These are phyloP conservation scores for Tremella mesenterica DNA, from an alignment of 768 basidiomycete species.

Conservation along the genomic window DNA sequence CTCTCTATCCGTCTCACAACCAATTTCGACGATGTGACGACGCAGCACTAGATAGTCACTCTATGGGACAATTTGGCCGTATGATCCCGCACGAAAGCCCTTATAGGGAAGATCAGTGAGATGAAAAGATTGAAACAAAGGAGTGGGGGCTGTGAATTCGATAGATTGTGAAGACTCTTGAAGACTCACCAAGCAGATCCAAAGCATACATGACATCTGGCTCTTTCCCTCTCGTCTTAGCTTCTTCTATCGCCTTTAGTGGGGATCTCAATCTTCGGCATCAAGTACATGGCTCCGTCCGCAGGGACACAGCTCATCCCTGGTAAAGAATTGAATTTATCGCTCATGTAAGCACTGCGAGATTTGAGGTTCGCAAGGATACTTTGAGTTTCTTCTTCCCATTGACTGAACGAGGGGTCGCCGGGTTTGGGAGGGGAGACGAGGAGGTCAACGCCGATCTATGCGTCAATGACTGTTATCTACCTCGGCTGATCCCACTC, in stretches of 20 bases:
- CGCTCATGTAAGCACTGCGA: conserved; percentile 53
- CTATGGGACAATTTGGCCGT: no score
- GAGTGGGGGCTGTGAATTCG: background rate
- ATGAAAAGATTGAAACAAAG: background rate
- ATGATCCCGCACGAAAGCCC: no score
- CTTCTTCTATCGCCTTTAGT: conserved; percentile 63
- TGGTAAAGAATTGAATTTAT: conserved; percentile 67
- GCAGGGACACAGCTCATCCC: conserved; percentile 65
- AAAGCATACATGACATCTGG: conserved; percentile 87
- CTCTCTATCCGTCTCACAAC: background rate
- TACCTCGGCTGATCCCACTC: no score
- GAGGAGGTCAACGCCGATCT: conserved; percentile 88
- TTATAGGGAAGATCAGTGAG: no score
- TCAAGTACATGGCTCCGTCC: conserved; percentile 86
- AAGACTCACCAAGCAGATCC: conserved; percentile 60
- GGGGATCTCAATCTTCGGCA: conserved; percentile 71
- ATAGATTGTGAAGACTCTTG: background rate
- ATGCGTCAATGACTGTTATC: conserved; percentile 36
- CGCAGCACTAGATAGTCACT: no score
- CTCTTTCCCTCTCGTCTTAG: conserved; percentile 60
- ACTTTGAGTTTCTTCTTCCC: conserved; percentile 70
- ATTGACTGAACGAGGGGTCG: conserved; percentile 65
- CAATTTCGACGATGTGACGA: no score
- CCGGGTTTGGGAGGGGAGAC: conserved; percentile 79
- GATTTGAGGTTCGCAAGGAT: conserved; percentile 56